Percentiles rank a stretch among this genome's conserved stretches.
These are phyloP conservation scores for Aureobasidium pullulans DNA, from an alignment of 2,329 filamentous ascomycete species.

Conservation along the genomic window DNA sequence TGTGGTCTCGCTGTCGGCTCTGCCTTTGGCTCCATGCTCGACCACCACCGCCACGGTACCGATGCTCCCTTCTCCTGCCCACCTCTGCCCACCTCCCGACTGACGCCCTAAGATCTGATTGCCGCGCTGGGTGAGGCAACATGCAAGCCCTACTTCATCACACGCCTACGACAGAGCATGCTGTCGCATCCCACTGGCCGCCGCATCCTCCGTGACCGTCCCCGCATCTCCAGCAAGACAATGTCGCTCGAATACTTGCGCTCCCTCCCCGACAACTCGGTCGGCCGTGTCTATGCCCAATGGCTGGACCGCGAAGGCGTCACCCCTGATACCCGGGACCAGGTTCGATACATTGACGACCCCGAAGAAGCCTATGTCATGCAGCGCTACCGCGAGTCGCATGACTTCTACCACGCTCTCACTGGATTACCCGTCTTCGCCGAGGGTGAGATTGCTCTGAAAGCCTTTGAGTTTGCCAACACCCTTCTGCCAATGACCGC, in stretches of 20 bases:
- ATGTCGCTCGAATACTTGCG: slow-evolving; percentile 65
- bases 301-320: slow-evolving; percentile 97
- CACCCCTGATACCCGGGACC: slow-evolving; percentile 76
- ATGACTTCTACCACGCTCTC: slow-evolving; percentile 95
- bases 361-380: slow-evolving; percentile 96
- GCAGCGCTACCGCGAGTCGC: slow-evolving; percentile 94
- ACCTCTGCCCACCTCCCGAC: not conserved
- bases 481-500: slow-evolving; percentile 93
- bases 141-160: slow-evolving; percentile 89
- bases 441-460: slow-evolving; percentile 96
- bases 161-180: slow-evolving; percentile 87
- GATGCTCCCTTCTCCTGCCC: not conserved
- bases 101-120: slow-evolving; percentile 65
- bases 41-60: slow-evolving; percentile 72
- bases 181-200: slow-evolving; percentile 75
- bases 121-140: slow-evolving; percentile 92
- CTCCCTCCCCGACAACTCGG: slow-evolving; percentile 59
- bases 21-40: slow-evolving; percentile 53
- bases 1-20: slow-evolving; percentile 59
- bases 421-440: slow-evolving; percentile 83
- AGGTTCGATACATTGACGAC: slow-evolving; percentile 86
- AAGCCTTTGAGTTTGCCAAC: slow-evolving; percentile 95
- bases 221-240: slow-evolving; percentile 71
- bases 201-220: slow-evolving; percentile 82
- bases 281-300: slow-evolving; percentile 73